These are phyloP conservation scores for Wickerhamomyces sydowiorum DNA, from an alignment of 805 yeast genomes.

Conservation along the genomic window DNA sequence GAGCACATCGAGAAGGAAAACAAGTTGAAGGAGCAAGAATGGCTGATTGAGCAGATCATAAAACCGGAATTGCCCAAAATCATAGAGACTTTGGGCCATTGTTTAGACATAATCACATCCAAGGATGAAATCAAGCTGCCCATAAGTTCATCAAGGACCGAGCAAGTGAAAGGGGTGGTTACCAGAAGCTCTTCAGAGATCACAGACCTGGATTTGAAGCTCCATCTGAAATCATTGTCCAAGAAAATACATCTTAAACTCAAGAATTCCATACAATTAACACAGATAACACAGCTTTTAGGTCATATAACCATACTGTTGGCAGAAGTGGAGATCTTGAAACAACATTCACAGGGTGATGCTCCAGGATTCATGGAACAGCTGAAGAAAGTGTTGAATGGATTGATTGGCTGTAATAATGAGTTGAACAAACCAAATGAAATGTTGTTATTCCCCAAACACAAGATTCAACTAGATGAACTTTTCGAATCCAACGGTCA, in stretches of 20 bases:
- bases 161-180: constrained; percentile 53
- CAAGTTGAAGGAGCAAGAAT: constrained; percentile 27
- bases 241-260: constrained; percentile 36
- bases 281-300: constrained; percentile 34
- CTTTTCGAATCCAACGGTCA: constrained; percentile 31
- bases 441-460: constrained; percentile 50
- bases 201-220: constrained; percentile 37
- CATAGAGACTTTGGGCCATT: constrained; percentile 35
- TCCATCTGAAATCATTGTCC: constrained; percentile 33
- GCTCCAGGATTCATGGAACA: constrained; percentile 6
- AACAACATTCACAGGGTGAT: constrained; percentile 24
- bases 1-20: constrained; percentile 2
- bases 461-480: constrained; percentile 31
- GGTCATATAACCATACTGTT: constrained; percentile 23
- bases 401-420: constrained; percentile 25
- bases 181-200: constrained; percentile 51
- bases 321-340: constrained; percentile 24
- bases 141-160: constrained; percentile 47
- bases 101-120: constrained; percentile 33
- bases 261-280: constrained; percentile 30
- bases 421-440: constrained; percentile 48
- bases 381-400: constrained; percentile 17
- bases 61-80: constrained; percentile 43
- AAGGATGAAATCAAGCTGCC: constrained; percentile 48
- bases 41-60: constrained; percentile 44